Conservation (phyloP, 495 filamentous ascomycete species). For the Podospora tetraspora region DNA sequence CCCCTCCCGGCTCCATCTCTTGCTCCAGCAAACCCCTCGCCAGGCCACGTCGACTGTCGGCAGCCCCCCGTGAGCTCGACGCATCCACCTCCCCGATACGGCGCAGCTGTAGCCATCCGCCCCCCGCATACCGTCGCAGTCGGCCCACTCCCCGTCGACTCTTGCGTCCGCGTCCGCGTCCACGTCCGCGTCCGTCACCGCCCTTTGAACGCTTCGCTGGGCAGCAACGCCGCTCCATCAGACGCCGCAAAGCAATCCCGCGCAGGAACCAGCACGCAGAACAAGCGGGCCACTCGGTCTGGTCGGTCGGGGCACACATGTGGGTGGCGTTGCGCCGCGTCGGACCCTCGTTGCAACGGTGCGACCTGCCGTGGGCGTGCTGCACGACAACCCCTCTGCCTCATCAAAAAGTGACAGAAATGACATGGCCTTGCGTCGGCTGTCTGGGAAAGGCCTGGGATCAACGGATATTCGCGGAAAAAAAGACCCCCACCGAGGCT, state of each 20-base stretch:
- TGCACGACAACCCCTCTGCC: neutral
- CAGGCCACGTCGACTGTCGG: neutral
- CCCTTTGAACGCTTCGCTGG: neutral
- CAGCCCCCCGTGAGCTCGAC: neutral
- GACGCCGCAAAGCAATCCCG: neutral
- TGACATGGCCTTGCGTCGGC: neutral
- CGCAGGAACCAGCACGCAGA: neutral
- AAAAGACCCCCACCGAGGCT: slow-evolving; percentile 1
- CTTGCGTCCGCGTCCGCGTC: no score
- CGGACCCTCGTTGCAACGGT: neutral
- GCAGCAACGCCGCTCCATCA: neutral
- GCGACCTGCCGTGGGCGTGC: neutral
- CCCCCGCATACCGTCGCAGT: neutral
- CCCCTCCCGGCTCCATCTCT: neutral
- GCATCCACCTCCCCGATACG: neutral
- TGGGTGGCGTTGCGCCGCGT: neutral
- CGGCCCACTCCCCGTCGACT: neutral
- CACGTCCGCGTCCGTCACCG: slow-evolving; percentile 1
- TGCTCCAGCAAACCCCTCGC: neutral
- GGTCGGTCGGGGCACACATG: neutral
- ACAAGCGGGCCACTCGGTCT: neutral
- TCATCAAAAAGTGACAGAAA: neutral
- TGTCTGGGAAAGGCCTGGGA: neutral
- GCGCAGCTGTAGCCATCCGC: neutral
- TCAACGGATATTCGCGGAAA: neutral